Conservation (phyloP, 345 rosid genomes). For the Moricandia arvensis region DNA sequence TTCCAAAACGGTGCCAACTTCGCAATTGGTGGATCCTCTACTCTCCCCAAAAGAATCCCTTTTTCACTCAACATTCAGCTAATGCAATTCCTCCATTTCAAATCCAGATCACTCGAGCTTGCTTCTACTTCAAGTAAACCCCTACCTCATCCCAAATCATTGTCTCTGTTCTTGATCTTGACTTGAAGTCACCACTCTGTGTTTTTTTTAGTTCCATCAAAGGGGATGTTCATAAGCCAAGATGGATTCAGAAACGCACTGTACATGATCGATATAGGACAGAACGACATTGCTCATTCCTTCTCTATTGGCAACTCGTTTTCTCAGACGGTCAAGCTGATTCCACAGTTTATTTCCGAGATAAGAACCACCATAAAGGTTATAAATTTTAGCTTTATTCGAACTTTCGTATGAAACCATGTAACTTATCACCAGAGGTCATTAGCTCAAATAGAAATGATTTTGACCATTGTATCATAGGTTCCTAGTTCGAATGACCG, state of each 20-base stretch:
- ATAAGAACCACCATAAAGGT: slow-evolving; percentile 61
- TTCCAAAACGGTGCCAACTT: slow-evolving; percentile 78
- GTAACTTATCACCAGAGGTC: too few species aligned
- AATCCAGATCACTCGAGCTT: slow-evolving; percentile 55
- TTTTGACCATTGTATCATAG: too few species aligned
- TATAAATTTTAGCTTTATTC: neutral
- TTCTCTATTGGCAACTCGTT: slow-evolving; percentile 55
- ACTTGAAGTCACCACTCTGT: neutral
- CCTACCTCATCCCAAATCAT: neutral
- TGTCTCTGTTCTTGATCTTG: slow-evolving; percentile 2
- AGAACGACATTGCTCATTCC: slow-evolving; percentile 68
- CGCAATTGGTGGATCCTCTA: slow-evolving; percentile 72
- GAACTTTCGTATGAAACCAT: neutral
- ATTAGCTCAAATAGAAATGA: too few species aligned
- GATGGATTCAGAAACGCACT: slow-evolving; percentile 63
- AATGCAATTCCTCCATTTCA: slow-evolving; percentile 80
- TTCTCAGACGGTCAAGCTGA: slow-evolving; percentile 43
- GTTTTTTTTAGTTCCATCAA: slow-evolving; percentile 32
- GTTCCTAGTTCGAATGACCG: too few species aligned
- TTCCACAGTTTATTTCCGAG: slow-evolving; percentile 52
- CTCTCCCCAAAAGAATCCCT: slow-evolving; percentile 68
- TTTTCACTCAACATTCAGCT: slow-evolving; percentile 69
- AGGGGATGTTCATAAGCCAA: slow-evolving; percentile 28
- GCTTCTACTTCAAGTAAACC: slow-evolving; percentile 37
- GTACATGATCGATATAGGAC: slow-evolving; percentile 78